Percentiles rank a stretch among this genome's conserved stretches.
Conservation (phyloP, 345 rosid genomes). For the Anastatica hierochuntica region DNA sequence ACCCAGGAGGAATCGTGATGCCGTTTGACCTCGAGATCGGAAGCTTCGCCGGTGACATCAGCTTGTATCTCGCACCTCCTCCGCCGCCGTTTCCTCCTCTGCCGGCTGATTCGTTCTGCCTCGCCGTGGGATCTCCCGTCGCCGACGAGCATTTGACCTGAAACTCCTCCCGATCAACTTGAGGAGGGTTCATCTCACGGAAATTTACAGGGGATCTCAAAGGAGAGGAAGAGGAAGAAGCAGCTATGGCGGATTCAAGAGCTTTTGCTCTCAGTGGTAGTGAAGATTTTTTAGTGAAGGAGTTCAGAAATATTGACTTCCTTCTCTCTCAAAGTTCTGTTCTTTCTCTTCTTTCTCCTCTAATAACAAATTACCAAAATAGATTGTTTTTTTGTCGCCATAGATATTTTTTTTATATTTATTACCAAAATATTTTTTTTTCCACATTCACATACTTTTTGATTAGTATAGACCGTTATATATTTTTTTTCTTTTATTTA, state of each 20-base stretch:
- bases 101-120: slow-evolving; percentile 12
- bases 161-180: slow-evolving; percentile 9
- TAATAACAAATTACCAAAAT: too few species aligned
- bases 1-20: slow-evolving; percentile 59
- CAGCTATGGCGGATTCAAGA: neutral
- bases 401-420: too few species aligned
- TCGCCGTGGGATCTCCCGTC: slow-evolving; percentile 23
- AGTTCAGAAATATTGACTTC: slow-evolving; percentile 31
- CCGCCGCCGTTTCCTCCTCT: slow-evolving; percentile 11
- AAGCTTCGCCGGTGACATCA: too few species aligned
- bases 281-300: too few species aligned
- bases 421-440: too few species aligned
- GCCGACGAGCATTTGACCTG: slow-evolving; percentile 18
- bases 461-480: too few species aligned
- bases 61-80: slow-evolving; percentile 58
- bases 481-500: too few species aligned
- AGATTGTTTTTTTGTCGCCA: too few species aligned
- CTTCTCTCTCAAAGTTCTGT: neutral
- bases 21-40: too few species aligned
- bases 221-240: neutral
- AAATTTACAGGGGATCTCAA: neutral
- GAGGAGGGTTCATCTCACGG: slow-evolving; percentile 30
- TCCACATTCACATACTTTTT: too few species aligned
- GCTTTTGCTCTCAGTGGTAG: slow-evolving; percentile 5
- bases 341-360: neutral